Evolutionary conservation across 352 stramenopile species (phyloP).

Genomic region (Phytophthora aleatoria): DNA sequence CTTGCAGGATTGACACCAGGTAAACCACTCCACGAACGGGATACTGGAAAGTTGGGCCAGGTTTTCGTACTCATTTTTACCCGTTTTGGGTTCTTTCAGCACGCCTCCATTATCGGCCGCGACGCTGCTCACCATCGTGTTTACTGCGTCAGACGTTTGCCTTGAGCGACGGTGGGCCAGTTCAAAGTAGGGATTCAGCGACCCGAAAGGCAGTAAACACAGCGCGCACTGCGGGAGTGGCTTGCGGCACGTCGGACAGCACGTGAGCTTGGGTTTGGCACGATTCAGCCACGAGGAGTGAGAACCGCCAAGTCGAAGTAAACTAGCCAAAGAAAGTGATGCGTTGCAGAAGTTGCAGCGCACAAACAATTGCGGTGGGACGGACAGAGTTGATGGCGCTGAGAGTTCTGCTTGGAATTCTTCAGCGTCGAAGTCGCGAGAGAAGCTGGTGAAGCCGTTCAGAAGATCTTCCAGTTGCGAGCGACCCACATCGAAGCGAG

Average conservation of each 20-base stretch:
- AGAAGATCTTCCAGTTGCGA: constrained; percentile 89
- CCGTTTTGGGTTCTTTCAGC: constrained; percentile 56
- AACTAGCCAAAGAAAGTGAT: constrained; percentile 87
- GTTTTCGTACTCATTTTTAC: constrained; percentile 79
- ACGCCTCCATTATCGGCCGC: constrained; percentile 37
- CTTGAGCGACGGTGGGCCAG: constrained; percentile 84
- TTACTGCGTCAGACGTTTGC: constrained; percentile 61
- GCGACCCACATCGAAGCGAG: constrained; percentile 92
- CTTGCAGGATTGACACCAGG: constrained; percentile 93
- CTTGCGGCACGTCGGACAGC: constrained; percentile 92
- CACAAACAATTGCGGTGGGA: constrained; percentile 91
- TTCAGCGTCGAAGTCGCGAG: constrained; percentile 50
- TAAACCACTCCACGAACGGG: constrained; percentile 96
- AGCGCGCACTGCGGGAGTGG: constrained; percentile 93
- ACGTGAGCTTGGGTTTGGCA: constrained; percentile 91
- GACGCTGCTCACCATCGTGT: constrained; percentile 35
- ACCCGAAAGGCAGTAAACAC: constrained; percentile 93
- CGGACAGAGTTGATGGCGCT: constrained; percentile 52
- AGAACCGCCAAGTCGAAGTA: constrained; percentile 89
- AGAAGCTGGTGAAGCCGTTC: constrained; percentile 73
- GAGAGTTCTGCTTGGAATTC: constrained; percentile 51
- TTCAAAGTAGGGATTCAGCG: constrained; percentile 96
- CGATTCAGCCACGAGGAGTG: constrained; percentile 90
- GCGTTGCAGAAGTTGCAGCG: constrained; percentile 95
- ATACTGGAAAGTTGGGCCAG: constrained; percentile 91